Evolutionary conservation across 2,329 filamentous ascomycete species (phyloP), one percentile per base, ranked within the genome.

Genomic region (Calonectria pseudoturangicola): DNA sequence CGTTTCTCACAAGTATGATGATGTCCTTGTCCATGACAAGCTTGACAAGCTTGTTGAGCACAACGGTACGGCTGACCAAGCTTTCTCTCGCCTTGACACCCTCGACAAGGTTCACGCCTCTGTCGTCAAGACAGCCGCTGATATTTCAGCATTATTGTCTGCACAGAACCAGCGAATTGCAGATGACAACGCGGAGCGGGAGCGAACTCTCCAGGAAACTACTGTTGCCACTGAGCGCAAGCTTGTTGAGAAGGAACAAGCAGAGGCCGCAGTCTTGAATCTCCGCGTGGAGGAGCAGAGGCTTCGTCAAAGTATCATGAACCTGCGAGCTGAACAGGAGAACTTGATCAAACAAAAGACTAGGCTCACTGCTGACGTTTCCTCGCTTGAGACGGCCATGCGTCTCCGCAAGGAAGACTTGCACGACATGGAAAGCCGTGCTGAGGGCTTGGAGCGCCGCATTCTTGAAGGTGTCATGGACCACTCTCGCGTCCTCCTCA

Each of bases 381-480:
- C 95, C 6, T 94, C 95, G 10, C 90, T 99, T 2, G 95, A 98
- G 82, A 98, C 95, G 10, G 96, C 97, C 0, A 89, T 98, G 36
- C 92, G 93, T 21, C 92, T 98, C 70, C 93, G 97, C 68, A 93
- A 95, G 54, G 96, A 98, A 77, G 97, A 98, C 85, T 91, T 99
- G 72, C 92, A 95, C 56, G 90, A 94, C 30, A 98, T 99, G 94
- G 96, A 98, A 82, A 88, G 90, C 13, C 94, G 96, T 74, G 97
- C 96, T 3, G 95, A 98, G 82, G 91, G 92, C 4, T 88, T 99
- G 28, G 97, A 99, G 85, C 94, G 96, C 66, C 93, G 97, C 30
- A 98, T 99, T 77, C 87, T 99, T 39, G 96, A 98, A 76, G 96
- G 96, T 30, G 95, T 98, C 74, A 97, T 99, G 86, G 96, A 98